Percentiles rank a stretch among this genome's conserved stretches.
Conservation (phyloP, 768 basidiomycete genomes). For the Botryobasidium botryosum region DNA sequence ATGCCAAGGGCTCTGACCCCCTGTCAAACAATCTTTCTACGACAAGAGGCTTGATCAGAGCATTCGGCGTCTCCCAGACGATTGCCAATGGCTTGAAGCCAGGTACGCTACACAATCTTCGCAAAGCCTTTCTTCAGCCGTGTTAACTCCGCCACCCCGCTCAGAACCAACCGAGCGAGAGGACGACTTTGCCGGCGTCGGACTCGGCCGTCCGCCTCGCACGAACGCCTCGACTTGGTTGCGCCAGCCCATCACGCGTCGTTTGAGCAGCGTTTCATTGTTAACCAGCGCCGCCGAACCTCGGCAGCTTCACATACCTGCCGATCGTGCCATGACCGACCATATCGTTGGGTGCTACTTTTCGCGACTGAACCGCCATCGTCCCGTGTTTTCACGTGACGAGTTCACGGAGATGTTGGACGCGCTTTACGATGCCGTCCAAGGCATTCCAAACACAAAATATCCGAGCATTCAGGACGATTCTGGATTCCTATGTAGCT, state of each 20-base stretch:
- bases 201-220: not conserved
- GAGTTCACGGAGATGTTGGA: constrained; percentile 51
- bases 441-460: not conserved
- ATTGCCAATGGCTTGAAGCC: constrained; percentile 52
- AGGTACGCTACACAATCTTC: constrained; percentile 12
- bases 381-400: constrained; percentile 53
- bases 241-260: not conserved
- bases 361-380: constrained; percentile 55
- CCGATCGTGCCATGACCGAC: constrained; percentile 45
- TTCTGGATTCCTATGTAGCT: constrained; percentile 61
- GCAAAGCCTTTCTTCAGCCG: not conserved
- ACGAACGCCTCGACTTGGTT: not conserved
- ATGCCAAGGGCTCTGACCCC: constrained; percentile 70
- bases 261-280: not conserved
- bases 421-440: constrained; percentile 37
- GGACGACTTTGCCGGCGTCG: not conserved
- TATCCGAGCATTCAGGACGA: constrained; percentile 30
- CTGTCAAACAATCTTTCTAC: constrained; percentile 64
- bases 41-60: constrained; percentile 27
- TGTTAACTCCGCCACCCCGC: not conserved
- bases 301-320: not conserved
- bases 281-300: not conserved
- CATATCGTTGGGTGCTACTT: constrained; percentile 59
- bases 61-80: constrained; percentile 31
- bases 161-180: not conserved